Base-by-base conservation (phyloP, 2,329 filamentous ascomycete species). In the Cladosporium halotolerans region DNA sequence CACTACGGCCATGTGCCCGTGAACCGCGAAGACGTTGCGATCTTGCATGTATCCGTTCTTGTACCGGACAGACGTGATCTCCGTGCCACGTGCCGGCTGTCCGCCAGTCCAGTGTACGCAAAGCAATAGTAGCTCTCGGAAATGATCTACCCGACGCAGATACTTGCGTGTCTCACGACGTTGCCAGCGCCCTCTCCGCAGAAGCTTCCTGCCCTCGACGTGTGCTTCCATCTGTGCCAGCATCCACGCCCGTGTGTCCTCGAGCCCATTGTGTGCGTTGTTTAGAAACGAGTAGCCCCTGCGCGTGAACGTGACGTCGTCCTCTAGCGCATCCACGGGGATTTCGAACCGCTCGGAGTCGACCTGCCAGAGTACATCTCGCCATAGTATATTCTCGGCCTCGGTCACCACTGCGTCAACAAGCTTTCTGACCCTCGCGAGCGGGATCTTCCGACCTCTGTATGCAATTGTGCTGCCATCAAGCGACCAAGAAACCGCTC, bases 211-310 rank as follows among this genome's bases (percentile, higher is more conserved):
- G 51, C 23, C 13, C 18, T 40, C 14, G 45, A 49, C 32, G 54
- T 36, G 19, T 59, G 51, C 43, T 61, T 62, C 45, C 33, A 60
- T n/a, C n/a, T n/a, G n/a, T n/a, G n/a, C n/a, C n/a, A n/a, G n/a
- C n/a, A 10, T 11, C 9, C 3, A 36, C n/a, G n/a, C 3, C 9
- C 33, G 3, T 36, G n/a, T 36, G 3, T 14, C 48, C 43, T 33
- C 55, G 8, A 62, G 53, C 48, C 53, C 28, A 42, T 60, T 62
- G 11, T 45, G 46, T 5, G n/a, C 9, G 14, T 56, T 56, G 9
- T 40, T 53, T 9, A 62, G 39, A 45, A 62, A 62, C 10, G 53
- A 62, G 19, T 49, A 38, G 13, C 58, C 51, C 28, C 52, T 53
- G 43, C 55, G 59, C 13, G 42, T 58, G 34, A 58, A 62, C 28